Conservation (phyloP, 176 grass and related monocot genomes). For the Secale cereale region DNA sequence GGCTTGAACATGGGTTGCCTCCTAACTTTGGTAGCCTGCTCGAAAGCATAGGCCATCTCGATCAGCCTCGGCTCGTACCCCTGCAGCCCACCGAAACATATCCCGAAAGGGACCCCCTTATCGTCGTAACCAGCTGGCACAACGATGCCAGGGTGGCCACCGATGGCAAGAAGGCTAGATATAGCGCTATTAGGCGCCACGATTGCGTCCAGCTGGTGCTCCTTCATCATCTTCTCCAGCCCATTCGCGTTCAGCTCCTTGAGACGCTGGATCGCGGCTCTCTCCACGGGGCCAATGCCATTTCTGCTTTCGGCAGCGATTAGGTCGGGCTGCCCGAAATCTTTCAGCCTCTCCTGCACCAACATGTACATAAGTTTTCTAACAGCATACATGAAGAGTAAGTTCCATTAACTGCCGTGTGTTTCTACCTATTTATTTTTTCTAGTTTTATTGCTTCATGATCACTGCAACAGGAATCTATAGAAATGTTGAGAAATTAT, state of each 20-base stretch:
- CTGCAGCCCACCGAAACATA: conserved; percentile 48
- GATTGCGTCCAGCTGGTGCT: conserved; percentile 40
- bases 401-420: neutral
- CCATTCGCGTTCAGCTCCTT: conserved; percentile 16
- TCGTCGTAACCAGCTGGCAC: conserved; percentile 46
- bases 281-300: conserved; percentile 25
- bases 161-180: conserved; percentile 1
- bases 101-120: conserved; percentile 32
- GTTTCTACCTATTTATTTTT: too few species aligned
- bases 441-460: too few species aligned
- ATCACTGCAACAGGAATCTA: too few species aligned
- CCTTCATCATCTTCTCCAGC: conserved; percentile 36
- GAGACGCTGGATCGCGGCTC: conserved; percentile 1
- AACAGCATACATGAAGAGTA: neutral
- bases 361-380: neutral
- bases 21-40: conserved; percentile 45
- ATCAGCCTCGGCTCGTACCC: conserved; percentile 51
- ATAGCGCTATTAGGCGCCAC: neutral
- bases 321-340: conserved; percentile 2
- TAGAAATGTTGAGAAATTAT: neutral
- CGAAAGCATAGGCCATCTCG: conserved; percentile 58
- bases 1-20: conserved; percentile 28
- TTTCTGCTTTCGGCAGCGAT: conserved; percentile 14
- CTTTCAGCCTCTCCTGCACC: conserved; percentile 36
- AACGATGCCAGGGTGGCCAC: conserved; percentile 37